These are phyloP conservation scores for Marchantia polymorpha DNA, from an alignment of 225 moss, liverwort and hornwort species.

Conservation along the genomic window DNA sequence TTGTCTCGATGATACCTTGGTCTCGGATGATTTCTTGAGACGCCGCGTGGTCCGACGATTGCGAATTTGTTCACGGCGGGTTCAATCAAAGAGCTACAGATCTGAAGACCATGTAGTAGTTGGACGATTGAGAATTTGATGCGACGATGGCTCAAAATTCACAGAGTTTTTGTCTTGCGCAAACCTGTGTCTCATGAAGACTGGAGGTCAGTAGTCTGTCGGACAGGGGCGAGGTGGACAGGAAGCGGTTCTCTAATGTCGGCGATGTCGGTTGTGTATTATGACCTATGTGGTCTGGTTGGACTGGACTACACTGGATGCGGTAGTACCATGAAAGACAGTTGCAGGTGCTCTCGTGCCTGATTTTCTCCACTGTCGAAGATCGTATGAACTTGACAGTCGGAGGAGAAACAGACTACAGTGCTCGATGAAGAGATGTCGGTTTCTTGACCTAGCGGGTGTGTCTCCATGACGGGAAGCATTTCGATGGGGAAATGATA, in stretches of 20 bases:
- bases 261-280: background rate
- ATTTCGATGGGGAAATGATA: constrained; percentile 1
- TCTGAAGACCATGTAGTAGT: background rate
- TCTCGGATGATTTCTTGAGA: background rate
- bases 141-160: background rate
- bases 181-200: background rate
- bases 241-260: background rate
- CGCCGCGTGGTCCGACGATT: background rate
- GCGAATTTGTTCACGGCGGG: background rate
- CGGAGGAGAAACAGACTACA: background rate
- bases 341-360: background rate
- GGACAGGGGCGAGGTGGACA: background rate
- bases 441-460: background rate
- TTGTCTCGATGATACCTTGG: background rate
- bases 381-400: background rate
- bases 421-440: background rate
- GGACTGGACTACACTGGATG: background rate
- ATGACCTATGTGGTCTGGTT: background rate
- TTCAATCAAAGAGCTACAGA: background rate
- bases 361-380: background rate
- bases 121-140: background rate
- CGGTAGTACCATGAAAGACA: background rate
- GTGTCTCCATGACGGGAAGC: background rate
- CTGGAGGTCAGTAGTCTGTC: background rate
- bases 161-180: background rate